A percentile compares a stretch with the other conserved stretches of the same genome.
Conservation (phyloP, 768 basidiomycete genomes). For the Tricholoma sp. region DNA sequence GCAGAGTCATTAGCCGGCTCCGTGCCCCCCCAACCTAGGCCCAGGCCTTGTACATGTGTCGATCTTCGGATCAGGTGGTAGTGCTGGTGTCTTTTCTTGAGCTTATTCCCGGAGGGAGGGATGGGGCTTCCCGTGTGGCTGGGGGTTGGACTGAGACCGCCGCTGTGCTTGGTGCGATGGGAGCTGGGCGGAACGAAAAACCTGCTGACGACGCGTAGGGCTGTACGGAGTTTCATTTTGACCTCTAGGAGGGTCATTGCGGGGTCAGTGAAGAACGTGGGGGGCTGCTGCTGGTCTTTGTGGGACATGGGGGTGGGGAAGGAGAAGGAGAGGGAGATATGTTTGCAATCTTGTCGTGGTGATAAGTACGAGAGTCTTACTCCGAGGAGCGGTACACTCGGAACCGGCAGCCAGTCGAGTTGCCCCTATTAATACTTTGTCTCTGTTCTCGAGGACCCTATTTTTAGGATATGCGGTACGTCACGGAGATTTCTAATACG, state of each 20-base stretch:
- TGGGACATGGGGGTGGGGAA: background rate
- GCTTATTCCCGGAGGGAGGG: background rate
- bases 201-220: background rate
- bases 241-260: background rate
- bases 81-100: background rate
- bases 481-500: no score
- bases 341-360: no score
- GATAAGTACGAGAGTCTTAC: no score
- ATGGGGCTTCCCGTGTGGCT: background rate
- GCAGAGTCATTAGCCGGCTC: background rate
- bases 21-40: background rate
- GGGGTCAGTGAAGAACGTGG: background rate
- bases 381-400: no score
- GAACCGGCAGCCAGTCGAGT: no score
- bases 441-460: no score
- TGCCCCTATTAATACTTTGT: no score
- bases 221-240: background rate
- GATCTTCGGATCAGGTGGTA: background rate
- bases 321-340: no score
- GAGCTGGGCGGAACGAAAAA: background rate
- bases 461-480: no score
- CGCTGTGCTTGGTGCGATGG: background rate
- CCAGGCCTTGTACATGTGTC: no score
- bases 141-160: background rate
- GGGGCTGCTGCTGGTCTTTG: background rate